Base-by-base conservation (phyloP, 352 stramenopile genomes). In the Globisporangium heterothallicum region DNA sequence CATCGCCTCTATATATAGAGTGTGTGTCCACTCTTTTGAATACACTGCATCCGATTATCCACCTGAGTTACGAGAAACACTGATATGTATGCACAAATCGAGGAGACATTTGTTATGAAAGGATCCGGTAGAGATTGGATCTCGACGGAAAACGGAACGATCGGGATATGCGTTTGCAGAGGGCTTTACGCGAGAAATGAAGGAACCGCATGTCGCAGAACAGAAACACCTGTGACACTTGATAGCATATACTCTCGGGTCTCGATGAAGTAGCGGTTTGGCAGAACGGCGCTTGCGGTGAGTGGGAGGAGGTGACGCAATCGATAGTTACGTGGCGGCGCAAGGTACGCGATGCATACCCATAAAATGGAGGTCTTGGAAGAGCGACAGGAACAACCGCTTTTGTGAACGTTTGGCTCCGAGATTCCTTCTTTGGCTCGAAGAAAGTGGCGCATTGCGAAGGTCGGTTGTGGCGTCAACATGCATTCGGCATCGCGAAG, bases 101-200 rank as follows among this genome's bases (percentile, higher is more conserved):
- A n/a, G n/a, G n/a, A n/a, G n/a, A n/a, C n/a, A n/a, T n/a, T n/a
- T n/a, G n/a, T n/a, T 4, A 38, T 18, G 1, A 2, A 18, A 18
- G 12, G 1, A n/a, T 38, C n/a, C n/a, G 12, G 32, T 38, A n/a
- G 32, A 38, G 6, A 16, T 3, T 38, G 32, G 0, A 16, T n/a
- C 12, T n/a, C n/a, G 32, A 38, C 12, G 8, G 32, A 38, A 38
- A 38, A 38, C 32, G 32, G 32, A 38, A 38, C n/a, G 32, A 16
- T 38, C 12, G 32, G 32, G n/a, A 16, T 38, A 38, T 38, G 32
- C 32, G 32, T 38, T 38, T 38, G 12, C 12, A 38, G 12, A 38
- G 32, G 32, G 32, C 32, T 38, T 38, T 38, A 38, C 32, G 32
- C 32, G 32, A 38, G 32, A 38, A 38, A 38, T 38, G 32, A 38